Evolutionary conservation across 2,329 filamentous ascomycete genomes (phyloP), one percentile per base, ranked within the genome.

Genomic region (Alternaria burnsii): DNA sequence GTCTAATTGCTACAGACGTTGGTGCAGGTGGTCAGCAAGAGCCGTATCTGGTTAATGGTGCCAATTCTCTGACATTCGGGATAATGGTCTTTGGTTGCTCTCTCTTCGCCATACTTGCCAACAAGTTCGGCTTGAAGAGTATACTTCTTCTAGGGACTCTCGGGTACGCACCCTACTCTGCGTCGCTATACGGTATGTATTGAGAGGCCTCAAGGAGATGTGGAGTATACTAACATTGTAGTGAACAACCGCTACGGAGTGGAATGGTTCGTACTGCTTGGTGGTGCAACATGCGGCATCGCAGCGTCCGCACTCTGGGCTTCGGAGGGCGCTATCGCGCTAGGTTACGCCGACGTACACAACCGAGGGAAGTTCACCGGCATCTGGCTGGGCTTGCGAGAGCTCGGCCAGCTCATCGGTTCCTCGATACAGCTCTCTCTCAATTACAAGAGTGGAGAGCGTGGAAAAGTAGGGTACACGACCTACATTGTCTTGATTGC

Each of bases 331-430:
- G 78, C 79, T 11, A 79, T 81, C 55, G 78, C 72, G 0, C 73
- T 83, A 1, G 81, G 81, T 2, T 84, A 84, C 52, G 81, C 81
- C 5, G 80, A 82, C 22, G 72, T 82, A 26, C 74, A 82, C 51
- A 80, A 84, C 55, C 76, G 82, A 34, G 82, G 82, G 40, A 81
- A 78, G 63, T 81, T 76, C 60, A 79, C 77, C 64, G 83, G 82
- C 2, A 85, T 85, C 36, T 86, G 84, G 84, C 81, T 86, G 5
- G 82, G 83, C 7, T 80, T 86, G 8, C 80, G 83, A 7, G 83
- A 85, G 58, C 78, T 85, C 8, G 84, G 84, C 1, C 84, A 85
- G 56, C 78, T 86, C 22, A 82, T 86, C 55, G 84, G 84, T 2
- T 79, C 82, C 3, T 81, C 83, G 0, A 84, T 86, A 30, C 82